Base-by-base conservation (phyloP, 129 eudicot genomes). In the Rutidosis leptorrhynchoides region DNA sequence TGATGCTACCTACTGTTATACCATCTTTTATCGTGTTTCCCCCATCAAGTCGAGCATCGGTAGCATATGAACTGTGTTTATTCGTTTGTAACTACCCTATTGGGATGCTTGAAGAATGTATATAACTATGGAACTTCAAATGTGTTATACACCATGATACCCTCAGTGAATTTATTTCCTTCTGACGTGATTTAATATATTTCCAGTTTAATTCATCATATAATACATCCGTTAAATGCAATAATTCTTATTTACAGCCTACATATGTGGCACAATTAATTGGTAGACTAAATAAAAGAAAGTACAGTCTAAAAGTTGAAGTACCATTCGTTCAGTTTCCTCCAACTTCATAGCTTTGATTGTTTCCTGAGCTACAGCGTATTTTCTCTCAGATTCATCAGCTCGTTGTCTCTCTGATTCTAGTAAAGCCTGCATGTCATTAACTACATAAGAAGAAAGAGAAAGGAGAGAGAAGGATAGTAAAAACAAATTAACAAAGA, bases 311-410 rank as follows among this genome's bases (percentile, higher is more conserved):
- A 84, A 95, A 68, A 81, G 82, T 57, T 81, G 80, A 62, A 69
- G 81, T 65, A 87, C 88, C 78, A 77, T 81, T 83, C 42, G 85
- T 75, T 91, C 97, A 62, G 88, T 84, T 77, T 83, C 96, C 67
- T 84, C 90, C 54, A 83, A 75, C 79, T 78, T 91, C 79, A 81
- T 88, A 55, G 67, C 82, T 81, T 88, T 76, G 62, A 81, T 82
- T 71, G 87, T 76, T 65, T 82, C 85, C 53, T 72, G 68, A 53
- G 89, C 89, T 77, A 81, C 89, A 20, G 78, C 69, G 4, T 67
- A 80, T 75, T 79, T 88, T 77, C 75, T 85, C 78, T 92, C 95
- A 77, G 76, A 83, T 62, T 83, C 87, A 58, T 84, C 85, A 54
- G 98, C 87, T 58, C 89, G 77, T 81, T 82, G 77, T 69, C 77